Base-by-base conservation (phyloP, 2,329 filamentous ascomycete species). In the Rosellinia necatrix region DNA sequence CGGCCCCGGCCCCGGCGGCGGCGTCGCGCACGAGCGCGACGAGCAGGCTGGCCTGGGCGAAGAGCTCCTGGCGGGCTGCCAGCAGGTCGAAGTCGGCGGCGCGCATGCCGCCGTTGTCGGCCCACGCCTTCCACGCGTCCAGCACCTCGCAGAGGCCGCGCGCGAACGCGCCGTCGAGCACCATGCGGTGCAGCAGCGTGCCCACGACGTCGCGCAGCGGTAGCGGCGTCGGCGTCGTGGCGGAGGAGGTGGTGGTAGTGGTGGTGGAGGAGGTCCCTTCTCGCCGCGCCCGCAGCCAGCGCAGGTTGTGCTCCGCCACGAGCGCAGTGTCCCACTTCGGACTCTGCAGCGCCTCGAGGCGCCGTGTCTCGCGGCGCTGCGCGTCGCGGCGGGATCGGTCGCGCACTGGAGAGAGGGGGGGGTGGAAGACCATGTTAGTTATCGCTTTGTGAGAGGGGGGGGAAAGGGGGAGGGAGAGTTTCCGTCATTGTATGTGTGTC, bases 61-160 rank as follows among this genome's bases (percentile, higher is more conserved):
- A 82, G 4, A 63, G 63, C n/a, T 70, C 64, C 61, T 69, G 70
- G 10, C 74, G 69, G 6, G 75, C 71, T 37, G 71, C 68, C 41
- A 82, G 55, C 2, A 68, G 60, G 1, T 69, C 49, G 37, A 76
- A 71, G 53, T 84, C 80, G 3, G 73, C 68, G 57, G 68, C 75
- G 22, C 76, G 72, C 77, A 84, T 81, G 6, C 81, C 81, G 6
- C 80, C 80, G 52, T 79, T 78, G 25, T 83, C 80, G 2, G 79
- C 76, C 79, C 81, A 84, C 1, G 73, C 71, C 66, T 77, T 81
- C 81, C 81, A 84, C 34, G 67, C 64, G 53, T 82, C 79, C 27
- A 85, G 63, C 67, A 81, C 75, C 27, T 66, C 61, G 56, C 72
- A 78, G 2, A 83, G 56, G 0, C 63, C 64, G 0, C 64, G 61